Conservation (phyloP, 371 early-diverging fungal genomes). For the Saksenaea vasiformis region DNA sequence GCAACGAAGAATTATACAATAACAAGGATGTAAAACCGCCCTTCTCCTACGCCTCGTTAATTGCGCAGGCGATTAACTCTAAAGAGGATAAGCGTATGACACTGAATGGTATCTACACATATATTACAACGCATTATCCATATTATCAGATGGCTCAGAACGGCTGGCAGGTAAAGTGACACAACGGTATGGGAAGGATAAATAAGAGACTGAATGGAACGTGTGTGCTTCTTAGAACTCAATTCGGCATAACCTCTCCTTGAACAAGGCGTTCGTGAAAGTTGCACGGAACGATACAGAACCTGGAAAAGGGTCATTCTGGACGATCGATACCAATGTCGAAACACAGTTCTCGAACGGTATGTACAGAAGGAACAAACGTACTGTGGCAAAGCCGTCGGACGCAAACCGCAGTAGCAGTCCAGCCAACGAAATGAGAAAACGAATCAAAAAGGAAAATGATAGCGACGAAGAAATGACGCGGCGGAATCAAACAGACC, state of each 20-base stretch:
- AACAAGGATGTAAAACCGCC: conserved; percentile 64
- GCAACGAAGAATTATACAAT: neutral
- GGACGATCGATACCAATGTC: conserved; percentile 59
- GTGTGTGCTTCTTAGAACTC: conserved; percentile 74
- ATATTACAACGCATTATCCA: conserved; percentile 77
- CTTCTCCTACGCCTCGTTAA: conserved; percentile 85
- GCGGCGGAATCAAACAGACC: neutral
- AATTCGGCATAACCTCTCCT: conserved; percentile 94
- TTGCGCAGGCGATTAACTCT: conserved; percentile 86
- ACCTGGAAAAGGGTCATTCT: conserved; percentile 95
- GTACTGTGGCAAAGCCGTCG: conserved; percentile 11
- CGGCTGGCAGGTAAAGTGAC: conserved; percentile 79
- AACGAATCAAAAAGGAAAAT: conserved; percentile 22
- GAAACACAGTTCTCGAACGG: conserved; percentile 35
- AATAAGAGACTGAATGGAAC: too few species aligned
- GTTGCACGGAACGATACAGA: conserved; percentile 84
- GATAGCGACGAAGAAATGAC: conserved; percentile 15
- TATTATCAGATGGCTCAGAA: conserved; percentile 81
- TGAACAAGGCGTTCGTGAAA: conserved; percentile 93
- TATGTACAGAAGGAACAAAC: conserved; percentile 24
- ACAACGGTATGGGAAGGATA: too few species aligned
- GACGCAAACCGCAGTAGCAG: conserved; percentile 3
- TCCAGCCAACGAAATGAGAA: conserved; percentile 7
- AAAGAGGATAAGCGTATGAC: conserved; percentile 73
- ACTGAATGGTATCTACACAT: conserved; percentile 86